Evolutionary conservation across 306 rosid genomes (phyloP).

Genomic region (Vigna nakashimae): DNA sequence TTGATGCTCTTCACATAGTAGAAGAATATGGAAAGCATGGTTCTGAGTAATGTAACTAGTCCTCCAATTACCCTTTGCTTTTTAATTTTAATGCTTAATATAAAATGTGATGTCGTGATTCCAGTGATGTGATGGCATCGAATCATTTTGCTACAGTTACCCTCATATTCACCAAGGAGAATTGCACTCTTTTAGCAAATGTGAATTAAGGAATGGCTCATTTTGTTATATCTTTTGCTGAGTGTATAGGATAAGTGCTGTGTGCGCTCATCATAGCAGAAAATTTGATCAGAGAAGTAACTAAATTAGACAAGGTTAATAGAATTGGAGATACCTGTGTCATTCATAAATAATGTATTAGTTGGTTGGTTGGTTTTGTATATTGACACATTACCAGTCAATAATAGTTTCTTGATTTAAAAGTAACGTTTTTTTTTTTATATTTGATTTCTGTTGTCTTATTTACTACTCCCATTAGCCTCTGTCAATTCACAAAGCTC

Average conservation of each 20-base stretch:
- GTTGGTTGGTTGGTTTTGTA: too few relatives aligned
- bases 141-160: background rate
- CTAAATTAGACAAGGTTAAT: too few relatives aligned
- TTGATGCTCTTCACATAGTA: conserved; percentile 66
- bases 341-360: too few relatives aligned
- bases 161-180: conserved; percentile 20
- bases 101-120: conserved; percentile 13
- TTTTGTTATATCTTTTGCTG: background rate
- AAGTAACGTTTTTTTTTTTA: too few relatives aligned
- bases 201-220: conserved; percentile 10
- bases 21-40: conserved; percentile 64
- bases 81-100: background rate
- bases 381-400: too few relatives aligned
- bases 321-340: too few relatives aligned
- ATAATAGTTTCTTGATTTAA: too few relatives aligned
- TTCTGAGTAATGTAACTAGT: conserved; percentile 44
- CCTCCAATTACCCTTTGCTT: background rate
- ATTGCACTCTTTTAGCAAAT: conserved; percentile 29
- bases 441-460: too few relatives aligned
- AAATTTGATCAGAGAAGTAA: too few relatives aligned
- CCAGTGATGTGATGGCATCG: conserved; percentile 4
- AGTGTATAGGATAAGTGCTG: conserved; percentile 5
- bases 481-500: conserved; percentile 53
- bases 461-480: background rate
- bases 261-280: background rate